A percentile compares a stretch with the other conserved stretches of the same genome.
Evolutionary conservation across 306 rosid species (phyloP).

Genomic region (Styphnolobium japonicum): DNA sequence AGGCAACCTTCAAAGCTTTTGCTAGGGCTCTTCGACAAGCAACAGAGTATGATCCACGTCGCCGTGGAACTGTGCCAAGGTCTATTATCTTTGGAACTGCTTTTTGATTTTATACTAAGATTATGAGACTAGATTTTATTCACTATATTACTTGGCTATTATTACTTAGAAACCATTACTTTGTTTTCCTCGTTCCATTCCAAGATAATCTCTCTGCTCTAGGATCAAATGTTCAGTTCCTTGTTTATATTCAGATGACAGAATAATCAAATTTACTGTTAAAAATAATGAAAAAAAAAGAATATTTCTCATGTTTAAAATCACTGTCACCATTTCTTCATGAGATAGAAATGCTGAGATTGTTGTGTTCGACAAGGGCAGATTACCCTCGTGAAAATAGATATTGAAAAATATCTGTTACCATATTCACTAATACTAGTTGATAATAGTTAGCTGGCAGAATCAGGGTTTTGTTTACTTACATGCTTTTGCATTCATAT

Average conservation of each 20-base stretch:
- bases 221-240: background rate
- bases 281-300: background rate
- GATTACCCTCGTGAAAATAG: background rate
- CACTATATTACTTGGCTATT: background rate
- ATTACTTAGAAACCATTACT: background rate
- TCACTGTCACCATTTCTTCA: background rate
- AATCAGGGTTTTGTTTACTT: conserved; percentile 12
- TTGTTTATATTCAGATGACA: background rate
- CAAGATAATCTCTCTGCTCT: background rate
- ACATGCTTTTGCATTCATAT: background rate
- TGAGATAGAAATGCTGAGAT: background rate
- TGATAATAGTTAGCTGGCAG: background rate
- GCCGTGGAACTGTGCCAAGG: conserved; percentile 84
- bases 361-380: background rate
- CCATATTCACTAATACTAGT: background rate
- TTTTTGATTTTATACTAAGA: background rate
- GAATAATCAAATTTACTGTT: conserved; percentile 1
- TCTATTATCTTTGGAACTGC: conserved; percentile 29
- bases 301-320: background rate
- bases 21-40: conserved; percentile 97
- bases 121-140: background rate
- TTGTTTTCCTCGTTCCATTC: background rate
- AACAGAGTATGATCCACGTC: conserved; percentile 77
- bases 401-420: background rate
- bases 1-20: conserved; percentile 97